Evolutionary conservation across 768 basidiomycete species (phyloP).

Genomic region (Phaeolepiota aurea): DNA sequence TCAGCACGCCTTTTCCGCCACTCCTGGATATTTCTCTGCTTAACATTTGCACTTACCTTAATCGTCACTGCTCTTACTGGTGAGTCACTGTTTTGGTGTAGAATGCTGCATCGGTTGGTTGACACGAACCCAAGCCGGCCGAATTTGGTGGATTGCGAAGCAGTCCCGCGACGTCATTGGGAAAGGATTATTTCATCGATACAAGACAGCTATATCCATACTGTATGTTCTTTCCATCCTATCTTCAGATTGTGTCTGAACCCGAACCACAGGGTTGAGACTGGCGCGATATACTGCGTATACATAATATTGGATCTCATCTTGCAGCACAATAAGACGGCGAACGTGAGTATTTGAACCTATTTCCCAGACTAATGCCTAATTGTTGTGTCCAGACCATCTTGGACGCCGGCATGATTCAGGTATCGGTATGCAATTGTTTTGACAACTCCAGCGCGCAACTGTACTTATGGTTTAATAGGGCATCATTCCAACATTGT

Average conservation of each 20-base stretch:
- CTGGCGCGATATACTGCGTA: neutral
- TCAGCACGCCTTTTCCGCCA: neutral
- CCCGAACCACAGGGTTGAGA: neutral
- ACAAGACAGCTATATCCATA: neutral
- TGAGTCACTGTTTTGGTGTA: neutral
- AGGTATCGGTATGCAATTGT: constrained; percentile 10
- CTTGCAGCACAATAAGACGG: neutral
- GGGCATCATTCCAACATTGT: constrained; percentile 13
- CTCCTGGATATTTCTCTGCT: neutral
- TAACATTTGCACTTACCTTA: neutral
- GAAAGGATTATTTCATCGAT: neutral
- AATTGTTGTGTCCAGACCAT: neutral
- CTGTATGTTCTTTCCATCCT: neutral
- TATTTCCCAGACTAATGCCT: neutral
- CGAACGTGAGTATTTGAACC: neutral
- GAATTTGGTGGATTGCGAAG: neutral
- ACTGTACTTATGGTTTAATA: neutral
- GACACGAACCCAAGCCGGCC: neutral
- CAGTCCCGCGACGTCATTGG: neutral
- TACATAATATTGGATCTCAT: neutral
- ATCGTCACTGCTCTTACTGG: neutral
- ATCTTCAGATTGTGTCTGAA: neutral
- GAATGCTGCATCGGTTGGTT: neutral
- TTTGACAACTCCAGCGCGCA: neutral
- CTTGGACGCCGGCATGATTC: constrained; percentile 8